Evolutionary conservation across 106 monocot genomes (phyloP).

Genomic region (Dendrobium officinale): DNA sequence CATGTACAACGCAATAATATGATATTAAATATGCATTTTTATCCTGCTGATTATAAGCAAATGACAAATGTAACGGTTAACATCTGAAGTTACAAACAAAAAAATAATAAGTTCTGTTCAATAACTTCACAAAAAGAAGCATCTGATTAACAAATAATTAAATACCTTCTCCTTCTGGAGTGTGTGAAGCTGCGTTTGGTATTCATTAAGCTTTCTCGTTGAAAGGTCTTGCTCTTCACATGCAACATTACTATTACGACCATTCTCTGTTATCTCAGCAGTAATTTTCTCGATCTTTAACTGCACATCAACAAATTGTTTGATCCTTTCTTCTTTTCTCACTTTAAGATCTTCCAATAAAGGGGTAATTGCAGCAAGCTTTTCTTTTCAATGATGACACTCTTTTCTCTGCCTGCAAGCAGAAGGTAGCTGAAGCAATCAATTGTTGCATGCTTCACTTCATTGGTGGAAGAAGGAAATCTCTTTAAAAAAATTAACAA

Average conservation of each 20-base stretch:
- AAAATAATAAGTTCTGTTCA: not conserved
- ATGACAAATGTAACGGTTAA: not conserved
- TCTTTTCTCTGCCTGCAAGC: constrained; percentile 26
- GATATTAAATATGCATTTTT: not conserved
- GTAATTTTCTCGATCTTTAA: constrained; percentile 64
- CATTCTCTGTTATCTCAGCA: constrained; percentile 46
- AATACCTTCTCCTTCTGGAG: constrained; percentile 94
- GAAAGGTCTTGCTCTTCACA: constrained; percentile 80
- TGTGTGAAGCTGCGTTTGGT: constrained; percentile 47
- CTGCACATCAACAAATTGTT: constrained; percentile 56
- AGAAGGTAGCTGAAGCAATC: constrained; percentile 1
- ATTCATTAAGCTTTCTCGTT: constrained; percentile 59
- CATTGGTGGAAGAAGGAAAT: not conserved
- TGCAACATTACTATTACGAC: constrained; percentile 9
- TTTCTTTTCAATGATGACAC: constrained; percentile 55
- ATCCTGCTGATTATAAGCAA: not conserved
- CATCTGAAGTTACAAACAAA: not conserved
- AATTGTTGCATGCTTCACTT: not conserved
- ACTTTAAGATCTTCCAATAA: constrained; percentile 57
- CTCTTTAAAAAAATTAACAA: not conserved
- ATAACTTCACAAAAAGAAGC: not conserved
- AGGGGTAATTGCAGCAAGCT: constrained; percentile 48
- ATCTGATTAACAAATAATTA: constrained; percentile 1
- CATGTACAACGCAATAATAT: not conserved
- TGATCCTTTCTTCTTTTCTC: constrained; percentile 59